These are phyloP conservation scores for Saussurea involucrata DNA, from an alignment of 129 eudicot species.

Conservation along the genomic window DNA sequence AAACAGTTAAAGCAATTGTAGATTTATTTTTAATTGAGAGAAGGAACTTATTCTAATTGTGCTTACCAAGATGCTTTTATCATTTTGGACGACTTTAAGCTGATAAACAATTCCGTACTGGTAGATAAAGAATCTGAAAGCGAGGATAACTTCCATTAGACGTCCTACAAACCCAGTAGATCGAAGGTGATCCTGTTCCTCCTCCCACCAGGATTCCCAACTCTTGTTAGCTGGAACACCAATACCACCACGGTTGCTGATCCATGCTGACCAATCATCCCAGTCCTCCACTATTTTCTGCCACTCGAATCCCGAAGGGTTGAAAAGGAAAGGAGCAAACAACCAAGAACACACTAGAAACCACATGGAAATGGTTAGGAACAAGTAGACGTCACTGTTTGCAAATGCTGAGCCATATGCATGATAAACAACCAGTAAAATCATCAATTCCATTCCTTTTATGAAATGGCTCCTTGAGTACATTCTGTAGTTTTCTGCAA, in stretches of 20 bases:
- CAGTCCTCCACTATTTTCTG: constrained; percentile 72
- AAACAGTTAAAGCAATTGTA: neutral
- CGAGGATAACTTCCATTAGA: constrained; percentile 17
- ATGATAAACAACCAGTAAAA: constrained; percentile 45
- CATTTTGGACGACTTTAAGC: constrained; percentile 19
- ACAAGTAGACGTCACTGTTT: constrained; percentile 6
- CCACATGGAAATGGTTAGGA: constrained; percentile 65
- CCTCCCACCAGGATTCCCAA: constrained; percentile 91
- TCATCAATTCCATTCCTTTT: constrained; percentile 51
- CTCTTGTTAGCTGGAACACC: constrained; percentile 39
- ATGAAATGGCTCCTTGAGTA: constrained; percentile 78
- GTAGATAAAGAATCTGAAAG: constrained; percentile 32
- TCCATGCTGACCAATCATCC: constrained; percentile 70
- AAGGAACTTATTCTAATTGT: neutral
- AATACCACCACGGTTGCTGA: constrained; percentile 19
- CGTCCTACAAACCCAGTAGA: constrained; percentile 28
- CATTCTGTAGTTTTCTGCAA: constrained; percentile 83
- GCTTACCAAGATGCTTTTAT: neutral
- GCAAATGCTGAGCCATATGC: constrained; percentile 34
- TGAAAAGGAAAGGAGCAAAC: constrained; percentile 76
- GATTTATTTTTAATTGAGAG: neutral
- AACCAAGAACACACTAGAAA: constrained; percentile 60
- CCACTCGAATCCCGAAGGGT: constrained; percentile 80
- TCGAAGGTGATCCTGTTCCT: constrained; percentile 65
- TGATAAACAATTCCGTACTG: constrained; percentile 49